Evolutionary conservation across 2,329 filamentous ascomycete genomes (phyloP).

Genomic region (Daldinia eschscholtzii): DNA sequence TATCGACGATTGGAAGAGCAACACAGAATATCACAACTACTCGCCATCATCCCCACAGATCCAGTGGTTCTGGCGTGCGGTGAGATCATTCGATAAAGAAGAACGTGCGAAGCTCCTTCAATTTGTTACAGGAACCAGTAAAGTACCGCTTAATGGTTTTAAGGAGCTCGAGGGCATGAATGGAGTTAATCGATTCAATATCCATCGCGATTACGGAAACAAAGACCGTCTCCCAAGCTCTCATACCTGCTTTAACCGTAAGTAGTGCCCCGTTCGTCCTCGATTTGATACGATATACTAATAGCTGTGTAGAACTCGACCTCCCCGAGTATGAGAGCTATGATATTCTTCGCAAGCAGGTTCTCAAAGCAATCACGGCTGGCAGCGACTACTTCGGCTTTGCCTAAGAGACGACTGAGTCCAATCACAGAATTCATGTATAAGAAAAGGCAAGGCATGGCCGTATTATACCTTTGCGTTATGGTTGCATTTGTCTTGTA

Average conservation of each 20-base stretch:
- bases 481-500: slow-evolving; percentile 36
- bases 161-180: slow-evolving; percentile 99
- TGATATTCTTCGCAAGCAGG: slow-evolving; percentile 85
- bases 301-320: slow-evolving; percentile 81
- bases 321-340: slow-evolving; percentile 98
- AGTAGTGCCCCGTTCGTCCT: slow-evolving; percentile 60
- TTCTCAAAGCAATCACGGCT: slow-evolving; percentile 97
- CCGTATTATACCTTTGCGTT: slow-evolving; percentile 21
- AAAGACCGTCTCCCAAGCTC: slow-evolving; percentile 96
- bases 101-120: slow-evolving; percentile 97
- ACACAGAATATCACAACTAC: slow-evolving; percentile 99
- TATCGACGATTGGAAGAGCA: slow-evolving; percentile 98
- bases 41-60: slow-evolving; percentile 94
- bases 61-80: slow-evolving; percentile 99
- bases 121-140: slow-evolving; percentile 98
- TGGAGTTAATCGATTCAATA: slow-evolving; percentile 97
- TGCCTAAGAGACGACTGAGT: slow-evolving; percentile 69
- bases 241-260: slow-evolving; percentile 99
- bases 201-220: slow-evolving; percentile 96
- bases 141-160: slow-evolving; percentile 98
- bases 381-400: slow-evolving; percentile 98
- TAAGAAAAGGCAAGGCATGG: neutral
- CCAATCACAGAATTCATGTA: slow-evolving; percentile 12
- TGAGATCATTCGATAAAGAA: slow-evolving; percentile 98
- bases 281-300: slow-evolving; percentile 49